Percentiles rank a stretch among this genome's conserved stretches.
Conservation (phyloP, 257 asterid species). For the Cinchona pubescens region DNA sequence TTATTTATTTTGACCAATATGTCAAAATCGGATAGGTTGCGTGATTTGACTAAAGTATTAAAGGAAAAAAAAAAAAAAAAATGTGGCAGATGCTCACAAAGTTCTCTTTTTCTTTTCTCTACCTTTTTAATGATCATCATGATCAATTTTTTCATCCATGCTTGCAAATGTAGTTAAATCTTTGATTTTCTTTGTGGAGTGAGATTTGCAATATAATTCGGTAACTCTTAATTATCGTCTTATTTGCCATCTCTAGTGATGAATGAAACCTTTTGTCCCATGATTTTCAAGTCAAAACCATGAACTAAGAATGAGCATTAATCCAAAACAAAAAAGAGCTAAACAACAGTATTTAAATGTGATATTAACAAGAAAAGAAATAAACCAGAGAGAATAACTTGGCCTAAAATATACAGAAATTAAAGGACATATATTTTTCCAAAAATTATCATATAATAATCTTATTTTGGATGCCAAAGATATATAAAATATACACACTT, state of each 20-base stretch:
- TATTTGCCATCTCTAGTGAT: background rate
- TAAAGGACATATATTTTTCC: background rate
- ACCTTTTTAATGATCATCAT: background rate
- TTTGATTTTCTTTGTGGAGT: background rate
- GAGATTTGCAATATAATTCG: background rate
- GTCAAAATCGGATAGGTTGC: background rate
- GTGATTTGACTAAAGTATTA: background rate
- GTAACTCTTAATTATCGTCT: no score
- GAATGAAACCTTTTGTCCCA: background rate
- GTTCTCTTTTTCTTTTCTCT: background rate
- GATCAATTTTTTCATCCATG: background rate
- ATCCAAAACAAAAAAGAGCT: background rate
- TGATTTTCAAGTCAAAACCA: background rate
- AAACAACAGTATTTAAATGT: background rate
- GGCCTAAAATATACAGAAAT: background rate
- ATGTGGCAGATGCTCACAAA: background rate
- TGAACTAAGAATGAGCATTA: background rate
- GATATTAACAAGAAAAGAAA: background rate
- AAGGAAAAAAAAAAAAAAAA: background rate
- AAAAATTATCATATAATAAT: background rate
- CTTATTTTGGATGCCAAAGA: background rate
- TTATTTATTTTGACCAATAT: background rate
- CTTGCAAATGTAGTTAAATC: background rate
- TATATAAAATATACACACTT: slow-evolving; percentile 12
- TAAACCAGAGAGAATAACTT: background rate